phyloP scores from a whole-genome alignment of 768 basidiomycete genomes.

The Lactarius trivialis region DNA sequence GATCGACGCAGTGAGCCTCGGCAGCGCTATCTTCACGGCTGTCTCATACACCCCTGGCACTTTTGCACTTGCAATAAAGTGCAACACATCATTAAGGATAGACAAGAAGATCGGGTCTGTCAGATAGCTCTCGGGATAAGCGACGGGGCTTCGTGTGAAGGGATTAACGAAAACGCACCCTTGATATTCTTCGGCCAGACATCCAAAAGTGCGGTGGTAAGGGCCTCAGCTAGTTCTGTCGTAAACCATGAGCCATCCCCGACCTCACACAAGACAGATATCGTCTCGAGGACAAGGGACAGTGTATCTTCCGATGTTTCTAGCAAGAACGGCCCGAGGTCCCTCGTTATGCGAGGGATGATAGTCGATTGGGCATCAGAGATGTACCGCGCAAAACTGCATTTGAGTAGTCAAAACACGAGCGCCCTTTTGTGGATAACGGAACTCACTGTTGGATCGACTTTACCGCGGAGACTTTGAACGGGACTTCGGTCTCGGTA shows the following conservation, averaged over 20 bases:
- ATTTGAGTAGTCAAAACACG: slow-evolving; percentile 15
- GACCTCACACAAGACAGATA: slow-evolving; percentile 72
- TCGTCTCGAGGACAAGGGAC: slow-evolving; percentile 78
- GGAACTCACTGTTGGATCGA: slow-evolving; percentile 82
- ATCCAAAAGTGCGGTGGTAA: slow-evolving; percentile 63
- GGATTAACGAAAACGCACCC: slow-evolving; percentile 41
- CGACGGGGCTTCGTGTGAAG: not conserved
- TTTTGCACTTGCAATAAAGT: slow-evolving; percentile 69
- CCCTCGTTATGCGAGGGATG: slow-evolving; percentile 67
- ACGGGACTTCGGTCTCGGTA: slow-evolving; percentile 62
- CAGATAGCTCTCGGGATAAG: slow-evolving; percentile 15
- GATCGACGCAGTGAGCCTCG: slow-evolving; percentile 63
- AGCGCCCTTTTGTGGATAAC: not conserved
- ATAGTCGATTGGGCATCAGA: slow-evolving; percentile 57
- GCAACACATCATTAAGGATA: slow-evolving; percentile 22
- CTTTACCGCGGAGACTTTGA: slow-evolving; percentile 92
- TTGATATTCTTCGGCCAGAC: slow-evolving; percentile 85
- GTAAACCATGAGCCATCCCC: slow-evolving; percentile 70
- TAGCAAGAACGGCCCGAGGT: slow-evolving; percentile 77
- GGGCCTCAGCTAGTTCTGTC: slow-evolving; percentile 52
- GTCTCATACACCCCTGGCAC: slow-evolving; percentile 58
- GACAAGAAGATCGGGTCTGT: slow-evolving; percentile 72
- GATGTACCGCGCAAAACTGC: slow-evolving; percentile 63
- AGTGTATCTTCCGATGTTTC: slow-evolving; percentile 83
- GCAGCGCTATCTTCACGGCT: slow-evolving; percentile 68